These are phyloP conservation scores for Arabis hirsuta DNA, from an alignment of 345 rosid genomes.

Conservation along the genomic window DNA sequence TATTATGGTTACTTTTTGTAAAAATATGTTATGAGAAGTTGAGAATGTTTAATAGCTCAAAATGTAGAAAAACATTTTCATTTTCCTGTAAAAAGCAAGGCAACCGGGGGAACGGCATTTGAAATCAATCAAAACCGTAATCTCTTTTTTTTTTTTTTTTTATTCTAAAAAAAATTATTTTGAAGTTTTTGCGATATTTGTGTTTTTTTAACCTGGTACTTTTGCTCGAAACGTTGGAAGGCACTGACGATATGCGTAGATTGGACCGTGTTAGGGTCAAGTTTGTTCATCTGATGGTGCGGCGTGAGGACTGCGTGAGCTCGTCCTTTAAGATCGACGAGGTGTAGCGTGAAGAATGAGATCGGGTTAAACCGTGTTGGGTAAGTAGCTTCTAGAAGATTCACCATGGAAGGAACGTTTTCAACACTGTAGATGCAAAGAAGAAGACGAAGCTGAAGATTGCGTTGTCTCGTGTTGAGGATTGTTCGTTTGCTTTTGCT, in stretches of 20 bases:
- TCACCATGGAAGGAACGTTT: constrained; percentile 43
- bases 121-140: no score
- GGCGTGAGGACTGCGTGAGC: constrained; percentile 43
- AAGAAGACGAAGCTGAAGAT: constrained; percentile 53
- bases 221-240: constrained; percentile 51
- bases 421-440: constrained; percentile 50
- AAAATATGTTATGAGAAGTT: no score
- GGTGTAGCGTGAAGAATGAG: constrained; percentile 40
- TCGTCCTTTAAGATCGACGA: constrained; percentile 46
- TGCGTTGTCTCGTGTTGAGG: constrained; percentile 41
- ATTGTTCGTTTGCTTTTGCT: constrained; percentile 60
- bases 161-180: neutral
- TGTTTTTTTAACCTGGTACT: constrained; percentile 23
- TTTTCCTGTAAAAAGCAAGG: no score
- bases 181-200: neutral
- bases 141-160: no score
- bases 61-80: no score
- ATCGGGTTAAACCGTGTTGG: constrained; percentile 39
- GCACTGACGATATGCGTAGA: constrained; percentile 47
- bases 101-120: no score
- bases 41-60: no score
- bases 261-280: constrained; percentile 40
- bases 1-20: no score
- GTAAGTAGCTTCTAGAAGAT: constrained; percentile 43
- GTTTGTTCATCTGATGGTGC: constrained; percentile 44